A percentile compares a stretch with the other conserved stretches of the same genome.
Evolutionary conservation across 352 stramenopile species (phyloP).

Genomic region (Plasmopara viticola): DNA sequence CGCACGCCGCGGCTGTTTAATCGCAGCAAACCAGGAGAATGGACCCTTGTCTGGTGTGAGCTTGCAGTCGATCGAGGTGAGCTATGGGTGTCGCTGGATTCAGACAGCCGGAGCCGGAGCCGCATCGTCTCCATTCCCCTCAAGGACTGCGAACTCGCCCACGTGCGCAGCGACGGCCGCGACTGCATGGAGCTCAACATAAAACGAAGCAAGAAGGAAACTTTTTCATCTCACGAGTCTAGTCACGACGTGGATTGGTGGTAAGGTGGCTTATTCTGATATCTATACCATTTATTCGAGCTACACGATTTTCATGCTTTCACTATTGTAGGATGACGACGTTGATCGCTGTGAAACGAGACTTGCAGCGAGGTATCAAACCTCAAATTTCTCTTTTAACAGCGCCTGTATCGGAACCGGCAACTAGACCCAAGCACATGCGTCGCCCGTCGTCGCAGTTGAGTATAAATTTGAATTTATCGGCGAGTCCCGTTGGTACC

Average conservation of each 20-base stretch:
- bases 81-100: conserved; percentile 63
- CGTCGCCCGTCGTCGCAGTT: conserved; percentile 29
- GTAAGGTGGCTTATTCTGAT: conserved; percentile 20
- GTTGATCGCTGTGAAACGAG: conserved; percentile 67
- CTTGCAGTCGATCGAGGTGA: conserved; percentile 53
- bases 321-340: conserved; percentile 61
- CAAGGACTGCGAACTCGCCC: conserved; percentile 62
- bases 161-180: conserved; percentile 74
- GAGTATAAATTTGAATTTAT: conserved; percentile 25
- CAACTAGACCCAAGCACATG: conserved; percentile 23
- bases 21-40: conserved; percentile 65
- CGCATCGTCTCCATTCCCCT: conserved; percentile 51
- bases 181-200: conserved; percentile 78
- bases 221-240: conserved; percentile 75
- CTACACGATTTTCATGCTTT: background rate
- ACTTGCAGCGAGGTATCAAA: conserved; percentile 55
- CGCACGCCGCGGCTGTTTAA: conserved; percentile 65
- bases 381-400: conserved; percentile 60
- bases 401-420: conserved; percentile 32
- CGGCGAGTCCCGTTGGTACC: conserved; percentile 12
- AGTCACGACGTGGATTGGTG: conserved; percentile 86
- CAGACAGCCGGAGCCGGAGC: conserved; percentile 42
- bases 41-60: conserved; percentile 77
- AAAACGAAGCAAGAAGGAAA: conserved; percentile 69
- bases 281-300: too few species aligned